Conservation (phyloP, 2,329 filamentous ascomycete genomes). For the Scedosporium minutisporum region DNA sequence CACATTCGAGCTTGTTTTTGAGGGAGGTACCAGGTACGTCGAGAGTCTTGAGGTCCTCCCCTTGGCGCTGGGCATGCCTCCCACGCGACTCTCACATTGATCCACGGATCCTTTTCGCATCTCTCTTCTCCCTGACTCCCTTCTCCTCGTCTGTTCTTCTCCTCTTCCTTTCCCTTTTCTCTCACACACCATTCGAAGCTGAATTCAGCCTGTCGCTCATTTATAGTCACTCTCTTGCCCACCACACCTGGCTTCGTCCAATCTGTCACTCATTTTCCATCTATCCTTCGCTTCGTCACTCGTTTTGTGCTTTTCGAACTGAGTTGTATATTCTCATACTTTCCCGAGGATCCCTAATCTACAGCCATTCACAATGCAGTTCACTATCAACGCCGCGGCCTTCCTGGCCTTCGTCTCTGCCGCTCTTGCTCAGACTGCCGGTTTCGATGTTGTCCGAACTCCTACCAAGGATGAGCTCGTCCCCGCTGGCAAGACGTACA, state of each 20-base stretch:
- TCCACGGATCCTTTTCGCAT: not conserved
- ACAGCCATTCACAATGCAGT: conserved; percentile 40
- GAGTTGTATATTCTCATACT: not conserved
- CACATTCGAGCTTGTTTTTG: not conserved
- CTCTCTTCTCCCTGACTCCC: not conserved
- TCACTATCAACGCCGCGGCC: conserved; percentile 35
- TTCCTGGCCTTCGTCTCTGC: conserved; percentile 41
- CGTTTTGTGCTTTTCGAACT: not conserved
- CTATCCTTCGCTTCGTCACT: conserved; percentile 1
- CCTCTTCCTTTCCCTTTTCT: not conserved
- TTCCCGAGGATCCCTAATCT: not conserved
- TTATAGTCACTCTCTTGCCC: conserved; percentile 3
- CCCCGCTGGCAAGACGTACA: conserved; percentile 36
- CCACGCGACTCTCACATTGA: not conserved
- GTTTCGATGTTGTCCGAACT: conserved; percentile 44
- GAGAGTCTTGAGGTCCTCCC: not conserved
- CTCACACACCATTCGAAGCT: not conserved
- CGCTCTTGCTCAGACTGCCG: conserved; percentile 42
- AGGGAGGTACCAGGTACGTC: not conserved
- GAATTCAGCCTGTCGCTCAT: conserved; percentile 5
- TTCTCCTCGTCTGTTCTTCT: not conserved
- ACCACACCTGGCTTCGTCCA: not conserved
- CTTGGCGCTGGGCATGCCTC: not conserved
- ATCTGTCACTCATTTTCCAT: conserved; percentile 3
- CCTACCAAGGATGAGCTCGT: conserved; percentile 35